Evolutionary conservation across 1,284 basidiomycete genomes (phyloP), one percentile per base, ranked within the genome.

Genomic region (Paramarasmius palmivorus): DNA sequence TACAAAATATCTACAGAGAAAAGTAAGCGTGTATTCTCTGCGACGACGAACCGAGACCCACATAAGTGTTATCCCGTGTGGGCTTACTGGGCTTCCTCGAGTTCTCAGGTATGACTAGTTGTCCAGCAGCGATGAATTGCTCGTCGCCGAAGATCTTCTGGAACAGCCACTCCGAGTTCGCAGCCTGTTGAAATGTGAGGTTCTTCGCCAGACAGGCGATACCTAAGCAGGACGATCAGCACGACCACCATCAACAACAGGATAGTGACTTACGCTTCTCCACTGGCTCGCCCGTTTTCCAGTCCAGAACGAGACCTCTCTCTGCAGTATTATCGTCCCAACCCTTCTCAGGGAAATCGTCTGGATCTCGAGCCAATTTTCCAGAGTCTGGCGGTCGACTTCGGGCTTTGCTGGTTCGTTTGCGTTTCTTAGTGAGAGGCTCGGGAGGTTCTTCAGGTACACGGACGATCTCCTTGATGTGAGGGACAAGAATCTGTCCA

Each of bases 91-190:
- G 92, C 71, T 99, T 99, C 58, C 82, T 76, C 20, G 83, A 82
- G 1, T 82, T 77, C 0, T 88, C 82, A 3, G 93, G 92, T 37
- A 99, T 88, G 47, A 84, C 77, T 34, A 98, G 77, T 52, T 94
- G 83, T 0, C 97, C 97, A 15, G 93, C 88, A 0, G 95, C 95
- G 62, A 97, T 86, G 65, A 93, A 95, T 46, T 92, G 86, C 46
- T 85, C 89, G 59, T 98, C 94, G n/a, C 88, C 86, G 67, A 97
- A 97, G n/a, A 96, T 82, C 71, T 96, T 97, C 66, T 97, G 89
- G 68, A 95, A 99, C 25, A 75, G 76, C 82, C 95, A 99, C 20
- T 81, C 77, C 41, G 79, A 79, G 49, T 82, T 82, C 14, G 79
- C 80, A 2, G 83, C 78, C 15, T 80, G 72, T 50, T 74, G 75